Conservation (phyloP, 1,139 yeast species). For the Kodamaea suecica region DNA sequence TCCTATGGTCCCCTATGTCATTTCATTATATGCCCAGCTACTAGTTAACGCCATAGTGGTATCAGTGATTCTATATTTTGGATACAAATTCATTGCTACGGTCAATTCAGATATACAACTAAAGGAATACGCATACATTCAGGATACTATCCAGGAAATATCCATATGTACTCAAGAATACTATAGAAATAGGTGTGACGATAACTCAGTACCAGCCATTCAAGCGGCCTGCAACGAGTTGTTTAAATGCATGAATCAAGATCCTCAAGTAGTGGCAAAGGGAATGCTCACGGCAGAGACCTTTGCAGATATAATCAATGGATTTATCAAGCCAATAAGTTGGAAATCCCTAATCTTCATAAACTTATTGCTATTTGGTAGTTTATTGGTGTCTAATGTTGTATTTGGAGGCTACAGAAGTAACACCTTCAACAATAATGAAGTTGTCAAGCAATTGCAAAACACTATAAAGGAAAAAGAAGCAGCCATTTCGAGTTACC, state of each 20-base stretch:
- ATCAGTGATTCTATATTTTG: constrained; percentile 50
- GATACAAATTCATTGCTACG: constrained; percentile 54
- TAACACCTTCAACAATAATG: neutral
- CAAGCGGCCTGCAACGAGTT: constrained; percentile 70
- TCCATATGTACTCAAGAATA: constrained; percentile 69
- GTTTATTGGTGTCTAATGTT: constrained; percentile 39
- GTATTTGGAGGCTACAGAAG: constrained; percentile 36
- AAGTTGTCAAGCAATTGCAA: neutral
- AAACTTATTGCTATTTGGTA: constrained; percentile 39
- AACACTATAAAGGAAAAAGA: neutral
- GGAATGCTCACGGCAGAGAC: constrained; percentile 79
- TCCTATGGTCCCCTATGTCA: constrained; percentile 61
- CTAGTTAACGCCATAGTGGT: constrained; percentile 60
- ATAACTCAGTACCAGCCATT: constrained; percentile 59
- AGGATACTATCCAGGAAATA: constrained; percentile 64
- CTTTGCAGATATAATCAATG: constrained; percentile 76
- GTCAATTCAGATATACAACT: constrained; percentile 68
- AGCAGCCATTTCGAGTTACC: too few species aligned
- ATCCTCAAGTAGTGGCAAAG: constrained; percentile 74
- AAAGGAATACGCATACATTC: constrained; percentile 61
- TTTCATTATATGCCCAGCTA: constrained; percentile 72
- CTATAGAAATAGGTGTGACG: constrained; percentile 63
- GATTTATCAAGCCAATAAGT: constrained; percentile 70
- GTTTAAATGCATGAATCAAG: constrained; percentile 84
- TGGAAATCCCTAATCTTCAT: constrained; percentile 67